A percentile compares a stretch with the other conserved stretches of the same genome.
Conservation (phyloP, 805 yeast species). For the Candida morakotiae region DNA sequence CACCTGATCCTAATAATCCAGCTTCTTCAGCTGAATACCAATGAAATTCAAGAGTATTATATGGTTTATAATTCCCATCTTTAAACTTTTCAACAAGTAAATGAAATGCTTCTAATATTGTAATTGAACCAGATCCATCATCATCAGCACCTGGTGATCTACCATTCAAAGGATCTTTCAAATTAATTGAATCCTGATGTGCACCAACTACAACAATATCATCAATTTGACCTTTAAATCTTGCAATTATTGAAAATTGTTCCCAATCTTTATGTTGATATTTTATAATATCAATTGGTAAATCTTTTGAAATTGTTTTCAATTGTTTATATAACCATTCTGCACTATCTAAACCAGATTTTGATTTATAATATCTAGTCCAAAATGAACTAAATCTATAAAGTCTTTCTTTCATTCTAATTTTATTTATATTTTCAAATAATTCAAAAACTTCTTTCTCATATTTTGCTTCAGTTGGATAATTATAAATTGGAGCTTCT, state of each 20-base stretch:
- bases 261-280: constrained; percentile 67
- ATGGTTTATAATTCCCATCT: constrained; percentile 40
- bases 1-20: constrained; percentile 81
- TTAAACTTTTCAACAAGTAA: constrained; percentile 37
- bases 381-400: constrained; percentile 62
- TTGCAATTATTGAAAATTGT: constrained; percentile 72
- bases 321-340: constrained; percentile 60
- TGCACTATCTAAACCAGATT: constrained; percentile 66
- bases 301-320: constrained; percentile 26
- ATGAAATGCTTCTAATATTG: constrained; percentile 71
- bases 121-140: constrained; percentile 82
- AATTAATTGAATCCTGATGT: constrained; percentile 81
- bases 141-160: constrained; percentile 95
- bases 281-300: constrained; percentile 34
- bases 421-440: constrained; percentile 40
- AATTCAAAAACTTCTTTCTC: constrained; percentile 36
- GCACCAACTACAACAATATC: constrained; percentile 74
- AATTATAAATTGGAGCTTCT: constrained; percentile 34
- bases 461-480: constrained; percentile 46
- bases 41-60: constrained; percentile 82
- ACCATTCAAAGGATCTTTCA: constrained; percentile 60
- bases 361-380: constrained; percentile 72
- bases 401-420: constrained; percentile 48
- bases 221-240: constrained; percentile 47
- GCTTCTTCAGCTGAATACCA: constrained; percentile 95